These are phyloP conservation scores for Penicillium sp. DNA, from an alignment of 2,329 filamentous ascomycete genomes.

Conservation along the genomic window DNA sequence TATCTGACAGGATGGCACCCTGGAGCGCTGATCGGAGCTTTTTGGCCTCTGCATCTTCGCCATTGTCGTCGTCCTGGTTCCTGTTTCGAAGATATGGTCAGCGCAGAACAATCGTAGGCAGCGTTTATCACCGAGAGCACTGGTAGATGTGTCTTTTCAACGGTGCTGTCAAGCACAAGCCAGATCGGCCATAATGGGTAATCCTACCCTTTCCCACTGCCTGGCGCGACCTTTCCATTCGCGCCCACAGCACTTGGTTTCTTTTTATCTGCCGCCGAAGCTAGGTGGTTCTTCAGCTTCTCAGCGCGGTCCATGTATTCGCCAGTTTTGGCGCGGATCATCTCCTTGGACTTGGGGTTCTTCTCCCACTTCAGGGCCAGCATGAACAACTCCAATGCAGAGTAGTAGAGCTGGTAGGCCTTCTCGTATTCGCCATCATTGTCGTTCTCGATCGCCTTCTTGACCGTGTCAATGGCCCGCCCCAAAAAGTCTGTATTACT, in stretches of 20 bases:
- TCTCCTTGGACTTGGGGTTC: conserved; percentile 94
- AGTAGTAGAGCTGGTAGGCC: conserved; percentile 94
- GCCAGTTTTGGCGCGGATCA: conserved; percentile 90
- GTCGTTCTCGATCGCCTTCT: conserved; percentile 96
- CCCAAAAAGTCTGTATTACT: conserved; percentile 96
- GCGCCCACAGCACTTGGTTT: conserved; percentile 55
- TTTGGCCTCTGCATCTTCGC: conserved; percentile 85
- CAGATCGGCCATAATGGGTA: neutral
- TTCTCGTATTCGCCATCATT: conserved; percentile 95
- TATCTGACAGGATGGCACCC: conserved; percentile 90
- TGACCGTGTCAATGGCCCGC: conserved; percentile 93
- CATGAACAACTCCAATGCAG: conserved; percentile 96
- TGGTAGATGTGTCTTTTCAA: neutral
- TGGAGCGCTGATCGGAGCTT: conserved; percentile 89
- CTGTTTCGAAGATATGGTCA: conserved; percentile 23
- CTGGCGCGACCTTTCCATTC: conserved; percentile 54
- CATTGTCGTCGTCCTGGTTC: conserved; percentile 63
- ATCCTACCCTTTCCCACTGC: conserved; percentile 57
- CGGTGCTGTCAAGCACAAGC: conserved; percentile 1
- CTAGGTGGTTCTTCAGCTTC: conserved; percentile 90
- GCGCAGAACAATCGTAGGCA: neutral
- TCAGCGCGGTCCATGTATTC: conserved; percentile 99
- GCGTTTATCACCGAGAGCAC: conserved; percentile 6
- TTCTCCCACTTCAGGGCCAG: conserved; percentile 99
- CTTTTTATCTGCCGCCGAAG: conserved; percentile 59